Base-by-base conservation (phyloP, 257 asterid genomes). In the Plantago elongata region DNA sequence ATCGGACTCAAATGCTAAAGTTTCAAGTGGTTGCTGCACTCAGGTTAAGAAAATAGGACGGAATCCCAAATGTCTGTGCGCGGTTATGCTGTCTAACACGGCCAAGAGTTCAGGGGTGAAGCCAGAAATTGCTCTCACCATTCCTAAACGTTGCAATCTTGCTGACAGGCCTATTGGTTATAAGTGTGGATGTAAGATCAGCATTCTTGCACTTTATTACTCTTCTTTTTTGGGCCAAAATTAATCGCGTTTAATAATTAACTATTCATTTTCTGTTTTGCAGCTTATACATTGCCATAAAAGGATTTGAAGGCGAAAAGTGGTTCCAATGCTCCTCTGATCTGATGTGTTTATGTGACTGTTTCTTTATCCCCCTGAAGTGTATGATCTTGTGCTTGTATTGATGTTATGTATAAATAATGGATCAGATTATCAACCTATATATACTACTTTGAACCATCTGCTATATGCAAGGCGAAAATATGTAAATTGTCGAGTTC, bases 81-180 rank as follows among this genome's bases (percentile, higher is more conserved):
- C 95, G 13, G 85, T 83, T 11, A 71, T 87, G 90, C 86, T 86
- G 5, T 89, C 95, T 4, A 63, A 82, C 9, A 77, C 76, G 42
- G 97, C 89, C 12, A 84, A 86, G 73, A 70, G 3, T 14, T 70
- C 89, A 2, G 91, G 94, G 0, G 76, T 79, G 9, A 77, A 87
- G 5, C 83, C 87, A 2, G 78, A 77, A 45, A 54, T 84, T 6
- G 87, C 97, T 16, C n/a, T 89, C 3, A 78, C 90, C 42, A 84
- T 84, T 22, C 88, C 94, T 61, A 83, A 84, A 50, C 81, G 97
- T 8, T 89, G 92, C 74, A 78, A 87, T 75, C 47, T 84, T 14
- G 81, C 70, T 43, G 74, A 83, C 54, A 87, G 95, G 72, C 94
- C 94, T 0, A 62, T 86, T 0, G 95, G 97, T 38, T 89, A 76